These are phyloP conservation scores for Punica granatum DNA, from an alignment of 345 rosid genomes.

Conservation along the genomic window DNA sequence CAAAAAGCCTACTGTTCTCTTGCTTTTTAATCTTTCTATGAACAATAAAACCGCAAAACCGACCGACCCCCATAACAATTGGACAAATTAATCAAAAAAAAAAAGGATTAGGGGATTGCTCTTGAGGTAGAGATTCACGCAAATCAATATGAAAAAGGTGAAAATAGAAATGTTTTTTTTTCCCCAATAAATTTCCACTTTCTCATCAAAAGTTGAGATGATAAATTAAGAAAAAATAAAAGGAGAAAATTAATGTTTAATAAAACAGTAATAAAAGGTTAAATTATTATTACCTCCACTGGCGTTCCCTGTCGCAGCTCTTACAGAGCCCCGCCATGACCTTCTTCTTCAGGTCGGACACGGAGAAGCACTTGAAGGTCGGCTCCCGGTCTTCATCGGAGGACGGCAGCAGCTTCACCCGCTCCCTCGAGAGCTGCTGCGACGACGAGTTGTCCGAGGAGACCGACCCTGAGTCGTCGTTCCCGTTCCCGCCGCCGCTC, in stretches of 20 bases:
- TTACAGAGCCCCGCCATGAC: conserved; percentile 41
- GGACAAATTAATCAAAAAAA: not conserved
- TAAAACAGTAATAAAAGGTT: not conserved
- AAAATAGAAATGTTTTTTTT: too few species aligned
- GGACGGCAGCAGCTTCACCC: conserved; percentile 44
- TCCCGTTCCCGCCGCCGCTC: not conserved
- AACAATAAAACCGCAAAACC: too few species aligned
- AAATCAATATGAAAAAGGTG: too few species aligned
- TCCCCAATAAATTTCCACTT: not conserved
- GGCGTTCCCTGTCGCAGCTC: conserved; percentile 44
- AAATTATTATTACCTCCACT: conserved; percentile 40
- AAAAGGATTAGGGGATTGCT: too few species aligned
- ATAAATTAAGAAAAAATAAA: too few species aligned
- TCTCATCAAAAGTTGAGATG: not conserved
- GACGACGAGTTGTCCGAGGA: conserved; percentile 41
- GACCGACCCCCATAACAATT: not conserved
- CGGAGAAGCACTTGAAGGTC: conserved; percentile 35
- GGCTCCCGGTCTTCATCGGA: conserved; percentile 14
- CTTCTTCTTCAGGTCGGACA: conserved; percentile 35
- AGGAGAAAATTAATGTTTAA: too few species aligned
- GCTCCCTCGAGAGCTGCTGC: conserved; percentile 38
- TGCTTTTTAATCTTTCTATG: too few species aligned
- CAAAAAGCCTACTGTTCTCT: too few species aligned
- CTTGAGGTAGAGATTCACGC: too few species aligned
- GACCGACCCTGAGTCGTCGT: conserved; percentile 22